Evolutionary conservation across 176 grass and related monocot species (phyloP).

Genomic region (Zea mays): Zm-B73-REFERENCE-NAM-5.0 NC_050096.1:281897501-281898000

Average conservation of each 20-base stretch:
- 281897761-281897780: conserved; percentile 85
- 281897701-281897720: conserved; percentile 97
- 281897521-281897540: conserved; percentile 95
- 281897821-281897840: conserved; percentile 89
- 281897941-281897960: conserved; percentile 83
- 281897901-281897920: conserved; percentile 51
- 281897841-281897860: conserved; percentile 90
- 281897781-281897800: conserved; percentile 96
- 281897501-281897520: conserved; percentile 79
- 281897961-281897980: conserved; percentile 98
- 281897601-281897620: conserved; percentile 76
- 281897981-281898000: conserved; percentile 94
- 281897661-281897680: conserved; percentile 57
- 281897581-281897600: conserved; percentile 73
- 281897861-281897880: conserved; percentile 83
- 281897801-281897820: conserved; percentile 79
- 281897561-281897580: conserved; percentile 91
- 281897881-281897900: conserved; percentile 72
- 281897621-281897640: conserved; percentile 61
- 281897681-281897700: conserved; percentile 72
- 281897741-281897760: conserved; percentile 92
- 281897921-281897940: conserved; percentile 62
- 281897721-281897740: conserved; percentile 93
- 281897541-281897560: conserved; percentile 81
- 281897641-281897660: conserved; percentile 55